Base-by-base conservation (phyloP, 139 green algal genomes). In the Tetradesmus obliquus region DNA sequence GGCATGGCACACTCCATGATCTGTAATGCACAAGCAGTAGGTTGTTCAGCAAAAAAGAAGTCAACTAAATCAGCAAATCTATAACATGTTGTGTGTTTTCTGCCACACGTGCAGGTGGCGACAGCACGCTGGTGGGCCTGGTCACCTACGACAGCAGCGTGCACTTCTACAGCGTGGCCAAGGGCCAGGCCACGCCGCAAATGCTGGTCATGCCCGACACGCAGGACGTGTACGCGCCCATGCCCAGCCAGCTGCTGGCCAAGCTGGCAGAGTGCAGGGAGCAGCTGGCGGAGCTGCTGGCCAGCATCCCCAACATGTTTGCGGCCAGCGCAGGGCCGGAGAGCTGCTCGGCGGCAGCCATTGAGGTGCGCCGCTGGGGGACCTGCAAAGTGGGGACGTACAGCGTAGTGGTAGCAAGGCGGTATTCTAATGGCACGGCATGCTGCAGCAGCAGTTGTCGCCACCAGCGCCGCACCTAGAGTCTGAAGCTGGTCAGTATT, bases 161-260 rank as follows among this genome's bases (percentile, higher is more conserved):
- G 55, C 96, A 99, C 66, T 99, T 98, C 93, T 99, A 98, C 92
- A 87, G 66, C 51, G 55, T 98, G 83, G 71, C 84, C 15, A 85
- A 92, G 3, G 91, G 88, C 20, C 79, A 93, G n/a, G 94, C 95
- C 5, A 93, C 94, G 53, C 94, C 95, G 10, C 92, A 96, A 66
- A 98, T 99, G 97, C 90, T 98, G 91, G 95, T 99, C 3, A 93
- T 99, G 91, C 90, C 95, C 0, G 97, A 99, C 90, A 90, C 95
- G 6, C 72, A 83, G 2, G 96, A 98, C 32, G 91, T 94, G 66
- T 92, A 92, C 45, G 74, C 83, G 32, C 90, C 90, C 15, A 86
- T 92, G 84, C 93, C 74, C 79, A 89, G 82, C 60, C 22, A 82
- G 57, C 81, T 95, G 88, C 82, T 97, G 76, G 88, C 96, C 51